Percentiles rank a stretch among this genome's conserved stretches.
Evolutionary conservation across 2,329 filamentous ascomycete species (phyloP).

Genomic region (Alternaria triticimaculans): DNA sequence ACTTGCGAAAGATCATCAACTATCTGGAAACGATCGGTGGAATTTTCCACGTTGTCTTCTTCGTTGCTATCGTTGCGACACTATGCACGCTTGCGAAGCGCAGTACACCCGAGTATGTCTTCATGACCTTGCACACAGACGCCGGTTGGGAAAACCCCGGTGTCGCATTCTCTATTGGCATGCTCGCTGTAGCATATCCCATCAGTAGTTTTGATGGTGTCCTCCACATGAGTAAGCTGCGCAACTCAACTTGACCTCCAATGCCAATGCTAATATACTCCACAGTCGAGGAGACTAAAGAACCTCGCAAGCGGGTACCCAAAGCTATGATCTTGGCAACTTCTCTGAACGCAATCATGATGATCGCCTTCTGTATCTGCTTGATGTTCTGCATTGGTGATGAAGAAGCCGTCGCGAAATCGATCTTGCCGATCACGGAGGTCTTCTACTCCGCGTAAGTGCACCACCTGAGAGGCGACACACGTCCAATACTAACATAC

Average conservation of each 20-base stretch:
- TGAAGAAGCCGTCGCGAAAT: slow-evolving; percentile 23
- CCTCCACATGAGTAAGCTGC: slow-evolving; percentile 44
- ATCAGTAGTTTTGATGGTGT: slow-evolving; percentile 53
- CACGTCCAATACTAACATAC: neutral
- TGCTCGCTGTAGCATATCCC: slow-evolving; percentile 39
- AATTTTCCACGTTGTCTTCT: slow-evolving; percentile 54
- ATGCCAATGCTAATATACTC: neutral
- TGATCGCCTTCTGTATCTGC: slow-evolving; percentile 50
- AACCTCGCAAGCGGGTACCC: slow-evolving; percentile 21
- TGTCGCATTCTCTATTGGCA: slow-evolving; percentile 49
- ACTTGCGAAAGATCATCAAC: slow-evolving; percentile 51
- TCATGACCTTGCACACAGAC: slow-evolving; percentile 52
- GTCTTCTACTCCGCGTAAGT: slow-evolving; percentile 41
- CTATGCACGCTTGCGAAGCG: slow-evolving; percentile 44
- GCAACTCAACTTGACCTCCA: too few species aligned
- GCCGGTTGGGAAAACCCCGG: slow-evolving; percentile 50
- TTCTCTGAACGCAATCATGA: slow-evolving; percentile 49
- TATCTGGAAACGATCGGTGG: slow-evolving; percentile 53
- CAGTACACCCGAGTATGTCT: slow-evolving; percentile 48
- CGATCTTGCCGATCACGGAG: slow-evolving; percentile 35
- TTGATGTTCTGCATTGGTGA: slow-evolving; percentile 54
- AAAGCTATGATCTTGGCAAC: slow-evolving; percentile 52
- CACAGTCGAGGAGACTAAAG: slow-evolving; percentile 27
- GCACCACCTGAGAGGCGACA: neutral
- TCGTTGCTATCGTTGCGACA: slow-evolving; percentile 55